phyloP scores from a whole-genome alignment of 1,139 yeast genomes.

The Wickerhamomyces sp. region DNA sequence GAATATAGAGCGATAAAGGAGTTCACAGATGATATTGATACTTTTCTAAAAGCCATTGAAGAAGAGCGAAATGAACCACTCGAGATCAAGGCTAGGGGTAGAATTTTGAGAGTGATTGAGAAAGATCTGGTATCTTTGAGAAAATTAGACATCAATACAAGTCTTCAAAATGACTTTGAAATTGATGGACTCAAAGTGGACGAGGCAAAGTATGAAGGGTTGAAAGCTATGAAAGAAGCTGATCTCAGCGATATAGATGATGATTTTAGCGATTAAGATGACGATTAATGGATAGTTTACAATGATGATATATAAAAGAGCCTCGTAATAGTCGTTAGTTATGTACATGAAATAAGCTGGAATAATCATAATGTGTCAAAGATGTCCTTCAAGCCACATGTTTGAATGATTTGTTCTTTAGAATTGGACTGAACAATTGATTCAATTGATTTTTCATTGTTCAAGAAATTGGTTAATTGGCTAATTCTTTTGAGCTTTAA shows the following conservation, averaged over 20 bases:
- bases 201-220: constrained; percentile 28
- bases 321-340: neutral
- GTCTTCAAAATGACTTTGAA: constrained; percentile 12
- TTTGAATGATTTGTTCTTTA: constrained; percentile 29
- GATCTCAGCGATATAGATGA: constrained; percentile 32
- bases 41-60: constrained; percentile 21
- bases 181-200: constrained; percentile 17
- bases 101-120: constrained; percentile 18
- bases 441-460: constrained; percentile 38
- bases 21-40: constrained; percentile 27
- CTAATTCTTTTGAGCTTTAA: constrained; percentile 26
- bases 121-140: constrained; percentile 12
- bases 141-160: constrained; percentile 8
- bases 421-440: constrained; percentile 34
- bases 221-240: constrained; percentile 24
- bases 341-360: neutral
- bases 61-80: constrained; percentile 8
- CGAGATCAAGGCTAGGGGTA: constrained; percentile 18
- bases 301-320: no score
- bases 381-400: constrained; percentile 26
- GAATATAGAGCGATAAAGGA: constrained; percentile 25
- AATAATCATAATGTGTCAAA: neutral
- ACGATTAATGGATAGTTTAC: neutral
- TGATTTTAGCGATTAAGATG: neutral
- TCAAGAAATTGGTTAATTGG: constrained; percentile 30